Base-by-base conservation (phyloP, 352 stramenopile genomes). In the Globisporangium okanoganense region DNA sequence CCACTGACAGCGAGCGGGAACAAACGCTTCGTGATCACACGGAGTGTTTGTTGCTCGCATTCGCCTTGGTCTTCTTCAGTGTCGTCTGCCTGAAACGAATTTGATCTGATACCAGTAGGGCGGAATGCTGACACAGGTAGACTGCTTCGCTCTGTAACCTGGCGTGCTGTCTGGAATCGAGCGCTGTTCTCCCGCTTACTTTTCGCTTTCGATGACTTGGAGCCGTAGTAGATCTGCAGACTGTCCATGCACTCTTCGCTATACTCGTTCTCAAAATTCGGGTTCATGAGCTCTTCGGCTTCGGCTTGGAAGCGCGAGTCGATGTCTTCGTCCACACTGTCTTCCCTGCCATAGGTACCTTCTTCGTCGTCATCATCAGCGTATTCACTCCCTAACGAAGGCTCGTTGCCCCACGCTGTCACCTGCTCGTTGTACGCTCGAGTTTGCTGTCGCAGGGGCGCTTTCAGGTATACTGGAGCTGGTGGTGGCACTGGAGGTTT, bases 181-280 rank as follows among this genome's bases (percentile, higher is more conserved):
- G 56, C 45, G 10, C 51, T 57, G 55, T 44, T 49, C 6, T 56
- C 63, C 58, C 43, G 50, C 18, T 40, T 69, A 54, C 38, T 56
- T 31, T 59, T 63, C 3, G 52, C 62, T 33, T 76, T 72, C n/a
- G 61, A 49, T 6, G 74, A 64, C 51, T 71, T 67, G 22, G 76
- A 69, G 20, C 72, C 62, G 64, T 88, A 89, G 64, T 85, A 86
- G 59, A 87, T 85, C 38, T 85, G 79, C 64, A 82, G 70, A 56
- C 85, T 92, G 63, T 92, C 82, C 25, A 85, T 72, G 58, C 80
- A 92, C 52, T 94, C 85, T 54, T 92, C 79, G 33, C 77, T 88
- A 55, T 94, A 94, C 57, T 88, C 82, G 49, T 69, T 83, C 63
- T 90, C 77, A 48, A 88, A 94, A 63, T 92, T 90, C 16, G 79